Conservation (phyloP, 148 eudicot genomes). For the Rhododendron griersonianum region DNA sequence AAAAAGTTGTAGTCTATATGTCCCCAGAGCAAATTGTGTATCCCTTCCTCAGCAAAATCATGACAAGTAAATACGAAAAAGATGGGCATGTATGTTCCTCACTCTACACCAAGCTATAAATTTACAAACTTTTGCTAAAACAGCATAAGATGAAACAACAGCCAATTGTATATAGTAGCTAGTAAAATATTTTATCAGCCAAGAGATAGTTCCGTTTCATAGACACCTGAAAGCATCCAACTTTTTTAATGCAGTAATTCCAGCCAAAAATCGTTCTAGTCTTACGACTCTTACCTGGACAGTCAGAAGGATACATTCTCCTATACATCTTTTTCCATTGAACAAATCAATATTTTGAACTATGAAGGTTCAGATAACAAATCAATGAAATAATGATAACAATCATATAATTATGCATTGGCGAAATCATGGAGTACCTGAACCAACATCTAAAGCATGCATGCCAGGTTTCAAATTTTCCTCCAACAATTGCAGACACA, state of each 20-base stretch:
- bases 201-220: neutral
- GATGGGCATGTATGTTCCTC: neutral
- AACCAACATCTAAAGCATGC: slow-evolving; percentile 94
- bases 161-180: neutral
- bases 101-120: neutral
- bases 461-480: slow-evolving; percentile 87
- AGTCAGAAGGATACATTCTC: neutral
- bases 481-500: slow-evolving; percentile 79
- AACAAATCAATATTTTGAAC: neutral
- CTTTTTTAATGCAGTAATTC: neutral
- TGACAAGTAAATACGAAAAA: neutral
- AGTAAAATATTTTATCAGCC: neutral
- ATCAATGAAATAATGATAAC: neutral
- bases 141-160: slow-evolving; percentile 2
- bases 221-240: neutral
- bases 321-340: neutral
- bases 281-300: neutral
- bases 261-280: neutral
- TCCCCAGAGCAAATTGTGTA: neutral
- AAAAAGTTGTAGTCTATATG: neutral
- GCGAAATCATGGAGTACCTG: slow-evolving; percentile 45
- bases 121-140: neutral
- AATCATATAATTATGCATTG: neutral
- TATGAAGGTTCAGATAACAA: neutral
- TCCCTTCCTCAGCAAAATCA: neutral